These are phyloP conservation scores for Hymenoscyphus occultus DNA, from an alignment of 2,329 filamentous ascomycete species.

Conservation along the genomic window DNA sequence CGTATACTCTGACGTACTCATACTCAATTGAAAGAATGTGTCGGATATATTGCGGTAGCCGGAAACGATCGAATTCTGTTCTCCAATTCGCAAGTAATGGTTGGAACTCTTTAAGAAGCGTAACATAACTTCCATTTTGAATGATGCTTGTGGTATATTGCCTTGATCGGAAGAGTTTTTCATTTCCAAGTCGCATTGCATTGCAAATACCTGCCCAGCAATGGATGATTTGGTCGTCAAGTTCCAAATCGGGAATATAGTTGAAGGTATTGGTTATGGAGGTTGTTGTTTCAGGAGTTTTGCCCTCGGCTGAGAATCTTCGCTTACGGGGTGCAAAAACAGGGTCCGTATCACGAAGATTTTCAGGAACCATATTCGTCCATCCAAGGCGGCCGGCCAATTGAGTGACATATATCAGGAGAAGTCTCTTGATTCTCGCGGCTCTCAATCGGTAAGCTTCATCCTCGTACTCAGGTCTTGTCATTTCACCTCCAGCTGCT, in stretches of 20 bases:
- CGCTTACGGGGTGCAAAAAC: conserved; percentile 47
- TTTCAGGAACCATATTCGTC: conserved; percentile 86
- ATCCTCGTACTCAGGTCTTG: conserved; percentile 67
- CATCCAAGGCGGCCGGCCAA: conserved; percentile 89
- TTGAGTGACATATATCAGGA: conserved; percentile 89
- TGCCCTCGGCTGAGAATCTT: conserved; percentile 48
- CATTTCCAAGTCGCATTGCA: conserved; percentile 87
- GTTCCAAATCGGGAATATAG: conserved; percentile 63
- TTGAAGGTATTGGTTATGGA: conserved; percentile 58
- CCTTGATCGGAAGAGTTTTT: conserved; percentile 81
- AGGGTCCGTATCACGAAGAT: conserved; percentile 56
- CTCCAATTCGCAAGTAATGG: conserved; percentile 77
- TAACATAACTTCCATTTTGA: conserved; percentile 78
- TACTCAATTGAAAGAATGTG: conserved; percentile 92
- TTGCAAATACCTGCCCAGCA: conserved; percentile 94
- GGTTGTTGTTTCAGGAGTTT: conserved; percentile 58
- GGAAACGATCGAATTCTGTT: conserved; percentile 75
- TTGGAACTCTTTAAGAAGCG: conserved; percentile 76
- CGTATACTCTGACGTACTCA: conserved; percentile 89
- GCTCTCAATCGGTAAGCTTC: conserved; percentile 74
- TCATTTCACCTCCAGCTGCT: conserved; percentile 55
- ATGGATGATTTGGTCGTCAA: conserved; percentile 70
- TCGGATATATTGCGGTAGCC: conserved; percentile 61
- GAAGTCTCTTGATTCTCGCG: conserved; percentile 76
- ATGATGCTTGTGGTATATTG: conserved; percentile 88